Conservation (phyloP, 805 yeast species). For the Candida morakotiae region DNA sequence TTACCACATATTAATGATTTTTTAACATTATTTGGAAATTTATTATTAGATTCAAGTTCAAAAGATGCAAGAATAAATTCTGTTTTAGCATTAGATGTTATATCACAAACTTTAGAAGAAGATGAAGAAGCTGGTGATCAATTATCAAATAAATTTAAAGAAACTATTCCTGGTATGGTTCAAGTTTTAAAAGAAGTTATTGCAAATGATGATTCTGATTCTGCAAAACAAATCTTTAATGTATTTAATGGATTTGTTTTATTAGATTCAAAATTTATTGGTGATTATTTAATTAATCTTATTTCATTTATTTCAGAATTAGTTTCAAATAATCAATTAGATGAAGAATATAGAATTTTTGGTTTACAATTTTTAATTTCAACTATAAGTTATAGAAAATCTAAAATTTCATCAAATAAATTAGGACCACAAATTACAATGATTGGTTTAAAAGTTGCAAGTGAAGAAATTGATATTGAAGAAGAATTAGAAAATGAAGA, state of each 20-base stretch:
- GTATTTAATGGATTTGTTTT: constrained; percentile 76
- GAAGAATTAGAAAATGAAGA: constrained; percentile 74
- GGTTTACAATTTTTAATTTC: constrained; percentile 83
- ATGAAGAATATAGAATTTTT: constrained; percentile 77
- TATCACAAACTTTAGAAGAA: constrained; percentile 66
- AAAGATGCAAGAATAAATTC: constrained; percentile 78
- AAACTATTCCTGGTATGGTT: constrained; percentile 75
- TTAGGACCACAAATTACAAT: constrained; percentile 77
- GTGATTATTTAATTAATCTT: constrained; percentile 67
- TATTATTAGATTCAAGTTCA: constrained; percentile 60
- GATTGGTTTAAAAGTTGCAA: constrained; percentile 70
- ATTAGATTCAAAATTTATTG: constrained; percentile 73
- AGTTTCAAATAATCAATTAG: constrained; percentile 59
- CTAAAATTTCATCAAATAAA: constrained; percentile 73
- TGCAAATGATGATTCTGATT: constrained; percentile 63
- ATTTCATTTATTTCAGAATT: constrained; percentile 73
- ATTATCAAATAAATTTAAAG: constrained; percentile 52
- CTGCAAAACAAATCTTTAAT: constrained; percentile 73
- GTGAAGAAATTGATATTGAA: constrained; percentile 73
- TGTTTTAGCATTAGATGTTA: constrained; percentile 71
- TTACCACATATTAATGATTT: constrained; percentile 59
- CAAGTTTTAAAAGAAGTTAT: constrained; percentile 74
- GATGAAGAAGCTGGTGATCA: constrained; percentile 43
- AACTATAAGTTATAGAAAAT: constrained; percentile 73
- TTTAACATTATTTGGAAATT: constrained; percentile 63